These are phyloP conservation scores for Cytospora piceae DNA, from an alignment of 2,329 filamentous ascomycete genomes.

Conservation along the genomic window DNA sequence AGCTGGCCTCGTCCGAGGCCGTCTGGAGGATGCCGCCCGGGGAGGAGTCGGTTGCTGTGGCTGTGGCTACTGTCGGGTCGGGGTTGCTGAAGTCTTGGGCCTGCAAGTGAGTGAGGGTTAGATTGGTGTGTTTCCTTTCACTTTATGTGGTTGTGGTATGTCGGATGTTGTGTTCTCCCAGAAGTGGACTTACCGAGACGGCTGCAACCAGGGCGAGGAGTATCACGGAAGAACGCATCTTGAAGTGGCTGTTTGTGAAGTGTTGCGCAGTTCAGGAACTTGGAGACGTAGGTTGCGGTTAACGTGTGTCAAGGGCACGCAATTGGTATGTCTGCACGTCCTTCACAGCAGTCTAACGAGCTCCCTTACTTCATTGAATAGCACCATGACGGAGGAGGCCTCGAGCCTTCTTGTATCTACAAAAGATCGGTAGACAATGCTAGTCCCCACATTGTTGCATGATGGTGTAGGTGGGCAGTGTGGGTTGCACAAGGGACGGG, in stretches of 20 bases:
- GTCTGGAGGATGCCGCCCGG: constrained; percentile 27
- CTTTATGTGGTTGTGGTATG: background rate
- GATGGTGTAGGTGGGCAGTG: constrained; percentile 2
- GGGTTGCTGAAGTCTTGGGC: constrained; percentile 31
- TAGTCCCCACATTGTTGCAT: constrained; percentile 19
- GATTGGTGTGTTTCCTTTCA: background rate
- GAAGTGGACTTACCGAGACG: constrained; percentile 36
- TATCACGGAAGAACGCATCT: constrained; percentile 40
- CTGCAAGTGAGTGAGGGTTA: constrained; percentile 15
- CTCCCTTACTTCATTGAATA: background rate
- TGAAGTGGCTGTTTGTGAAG: constrained; percentile 21
- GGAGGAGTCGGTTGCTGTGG: constrained; percentile 1
- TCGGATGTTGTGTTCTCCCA: background rate
- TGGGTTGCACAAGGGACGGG: constrained; percentile 19
- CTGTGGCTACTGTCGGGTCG: background rate
- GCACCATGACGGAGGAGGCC: constrained; percentile 16
- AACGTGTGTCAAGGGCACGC: background rate
- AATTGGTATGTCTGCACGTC: background rate
- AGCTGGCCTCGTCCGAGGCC: constrained; percentile 26
- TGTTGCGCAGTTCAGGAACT: background rate
- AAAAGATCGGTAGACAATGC: background rate
- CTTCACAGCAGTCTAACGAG: background rate
- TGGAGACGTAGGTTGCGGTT: background rate
- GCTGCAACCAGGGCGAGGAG: constrained; percentile 40
- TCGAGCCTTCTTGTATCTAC: background rate